Evolutionary conservation across 208 protist genomes (phyloP), one percentile per base, ranked within the genome.

Genomic region (Crithidia mellificae): DNA sequence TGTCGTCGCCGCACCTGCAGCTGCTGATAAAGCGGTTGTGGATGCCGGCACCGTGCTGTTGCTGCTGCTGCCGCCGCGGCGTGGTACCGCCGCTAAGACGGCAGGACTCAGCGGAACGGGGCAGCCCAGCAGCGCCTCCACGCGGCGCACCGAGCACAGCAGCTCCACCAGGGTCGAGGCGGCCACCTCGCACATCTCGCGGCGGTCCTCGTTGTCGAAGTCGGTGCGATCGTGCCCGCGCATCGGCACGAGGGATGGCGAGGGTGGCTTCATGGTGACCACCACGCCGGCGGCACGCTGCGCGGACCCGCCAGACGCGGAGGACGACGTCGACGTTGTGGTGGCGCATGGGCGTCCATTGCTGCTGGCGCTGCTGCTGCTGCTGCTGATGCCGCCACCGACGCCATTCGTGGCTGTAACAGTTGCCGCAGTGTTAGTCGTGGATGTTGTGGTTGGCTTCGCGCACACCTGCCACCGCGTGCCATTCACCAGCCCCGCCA

Each of bases 401-500:
- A n/a, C n/a, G n/a, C 20, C 27, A 36, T 24, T 8, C 12, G 36
- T 41, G 36, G 36, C 12, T 41, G 36, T 41, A 6, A 12, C 6
- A 12, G 41, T 17, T 46, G 34, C 34, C 11, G 34, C 34, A 12
- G 17, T 15, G 17, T 20, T 32, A 1, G 8, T 22, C 11, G 41
- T 29, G 24, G 22, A 6, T 15, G 61, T 14, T 20, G 29, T 44
- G 4, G 36, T 19, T 6, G n/a, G 41, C 56, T 57, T 57, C 2
- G 30, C 52, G 30, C 52, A 41, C n/a, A 11, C 47, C 53, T 70
- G 64, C 64, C 64, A 70, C 5, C 64, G 64, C 44, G 51, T 62
- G 53, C 64, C 64, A 53, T 70, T 70, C n/a, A 70, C 27, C 39
- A 70, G 43, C 17, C 53, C 64, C 2, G 64, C 53, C n/a, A 70